phyloP scores from a whole-genome alignment of 78 protist genomes.

The Andalucia godoyi region DNA sequence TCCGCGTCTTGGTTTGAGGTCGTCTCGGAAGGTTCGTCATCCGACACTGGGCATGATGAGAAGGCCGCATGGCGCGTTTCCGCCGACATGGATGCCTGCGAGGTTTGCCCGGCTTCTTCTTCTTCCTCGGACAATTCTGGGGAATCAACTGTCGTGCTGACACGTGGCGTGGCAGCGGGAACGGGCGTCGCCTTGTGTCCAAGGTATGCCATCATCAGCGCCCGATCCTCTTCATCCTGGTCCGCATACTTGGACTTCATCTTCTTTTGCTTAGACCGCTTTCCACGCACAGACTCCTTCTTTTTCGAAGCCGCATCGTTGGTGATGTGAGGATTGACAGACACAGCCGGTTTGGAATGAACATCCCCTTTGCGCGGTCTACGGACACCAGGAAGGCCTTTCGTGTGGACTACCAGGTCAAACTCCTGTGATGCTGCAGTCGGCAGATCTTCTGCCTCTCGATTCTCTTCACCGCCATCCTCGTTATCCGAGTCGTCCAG shows the following conservation, averaged over 20 bases:
- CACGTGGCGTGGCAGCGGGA: no score
- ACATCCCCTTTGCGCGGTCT: constrained; percentile 5
- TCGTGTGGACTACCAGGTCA: not conserved
- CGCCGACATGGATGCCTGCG: no score
- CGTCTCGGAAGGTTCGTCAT: no score
- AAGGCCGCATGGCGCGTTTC: no score
- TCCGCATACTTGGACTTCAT: constrained; percentile 64
- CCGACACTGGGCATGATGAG: no score
- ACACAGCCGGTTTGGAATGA: no score
- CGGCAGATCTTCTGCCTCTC: not conserved
- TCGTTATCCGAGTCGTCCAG: not conserved
- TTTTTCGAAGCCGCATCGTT: not conserved
- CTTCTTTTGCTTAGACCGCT: constrained; percentile 66
- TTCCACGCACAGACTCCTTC: constrained; percentile 8
- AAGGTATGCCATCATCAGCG: constrained; percentile 12
- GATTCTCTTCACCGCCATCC: constrained; percentile 12
- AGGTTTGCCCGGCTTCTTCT: no score
- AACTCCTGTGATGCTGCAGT: not conserved
- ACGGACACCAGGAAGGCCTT: not conserved
- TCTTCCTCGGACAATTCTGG: no score
- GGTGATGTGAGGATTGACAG: no score
- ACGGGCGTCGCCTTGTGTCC: not conserved
- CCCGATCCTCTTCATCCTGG: constrained; percentile 86
- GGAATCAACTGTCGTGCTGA: no score
- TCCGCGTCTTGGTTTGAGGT: no score